Evolutionary conservation across 768 basidiomycete genomes (phyloP).

Genomic region (Auricularia cornea): DNA sequence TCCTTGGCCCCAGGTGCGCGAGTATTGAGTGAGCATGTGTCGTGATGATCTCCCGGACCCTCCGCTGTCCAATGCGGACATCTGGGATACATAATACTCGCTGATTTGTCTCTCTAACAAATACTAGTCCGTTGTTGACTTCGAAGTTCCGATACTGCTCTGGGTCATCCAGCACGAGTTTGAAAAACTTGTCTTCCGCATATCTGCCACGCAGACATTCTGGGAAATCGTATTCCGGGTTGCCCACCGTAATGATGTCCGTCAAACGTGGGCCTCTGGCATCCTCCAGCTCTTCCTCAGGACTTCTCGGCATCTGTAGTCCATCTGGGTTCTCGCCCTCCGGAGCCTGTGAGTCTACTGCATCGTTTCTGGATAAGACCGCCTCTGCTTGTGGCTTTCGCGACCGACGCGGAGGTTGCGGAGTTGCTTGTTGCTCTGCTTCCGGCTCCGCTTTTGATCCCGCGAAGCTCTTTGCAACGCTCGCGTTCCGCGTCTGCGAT

Average conservation of each 20-base stretch:
- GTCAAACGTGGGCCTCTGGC: not conserved
- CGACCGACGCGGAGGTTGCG: not conserved
- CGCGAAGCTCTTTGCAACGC: not conserved
- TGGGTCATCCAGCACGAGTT: slow-evolving; percentile 11
- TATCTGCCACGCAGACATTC: slow-evolving; percentile 10
- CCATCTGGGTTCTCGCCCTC: not conserved
- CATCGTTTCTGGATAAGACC: not conserved
- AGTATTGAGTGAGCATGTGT: slow-evolving; percentile 25
- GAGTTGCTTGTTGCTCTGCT: too few species aligned
- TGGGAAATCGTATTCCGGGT: slow-evolving; percentile 10
- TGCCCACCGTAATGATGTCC: slow-evolving; percentile 1
- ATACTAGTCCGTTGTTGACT: slow-evolving; percentile 5
- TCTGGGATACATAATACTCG: slow-evolving; percentile 10
- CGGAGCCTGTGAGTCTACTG: not conserved
- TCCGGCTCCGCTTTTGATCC: not conserved
- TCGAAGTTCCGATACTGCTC: slow-evolving; percentile 8
- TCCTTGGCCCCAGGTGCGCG: slow-evolving; percentile 29
- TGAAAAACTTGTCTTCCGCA: slow-evolving; percentile 19
- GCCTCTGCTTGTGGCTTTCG: not conserved
- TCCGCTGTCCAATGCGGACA: not conserved
- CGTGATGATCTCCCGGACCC: slow-evolving; percentile 9
- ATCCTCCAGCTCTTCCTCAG: not conserved
- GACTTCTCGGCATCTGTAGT: not conserved
- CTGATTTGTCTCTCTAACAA: not conserved
- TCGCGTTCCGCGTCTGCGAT: not conserved